Evolutionary conservation across 2,329 filamentous ascomycete species (phyloP).

Genomic region (Septoria linicola): DNA sequence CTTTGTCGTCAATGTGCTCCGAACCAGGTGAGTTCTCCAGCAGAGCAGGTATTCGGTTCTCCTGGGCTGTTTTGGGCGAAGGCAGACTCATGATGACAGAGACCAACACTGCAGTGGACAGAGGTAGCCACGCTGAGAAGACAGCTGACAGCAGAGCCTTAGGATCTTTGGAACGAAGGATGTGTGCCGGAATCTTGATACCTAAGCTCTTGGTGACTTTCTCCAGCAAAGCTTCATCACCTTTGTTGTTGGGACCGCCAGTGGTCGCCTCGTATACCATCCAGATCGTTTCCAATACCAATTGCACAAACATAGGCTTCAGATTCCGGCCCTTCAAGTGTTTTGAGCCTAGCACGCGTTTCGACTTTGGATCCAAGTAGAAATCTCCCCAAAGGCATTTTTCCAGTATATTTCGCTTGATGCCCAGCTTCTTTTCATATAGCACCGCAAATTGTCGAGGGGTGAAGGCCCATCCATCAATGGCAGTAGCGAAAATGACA

Average conservation of each 20-base stretch:
- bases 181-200: constrained; percentile 78
- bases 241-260: constrained; percentile 77
- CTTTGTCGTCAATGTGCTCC: constrained; percentile 63
- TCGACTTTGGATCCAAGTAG: constrained; percentile 95
- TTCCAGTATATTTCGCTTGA: constrained; percentile 83
- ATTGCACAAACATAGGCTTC: constrained; percentile 96
- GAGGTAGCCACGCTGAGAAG: constrained; percentile 84
- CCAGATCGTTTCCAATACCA: constrained; percentile 95
- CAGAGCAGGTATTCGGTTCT: constrained; percentile 73
- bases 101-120: constrained; percentile 88
- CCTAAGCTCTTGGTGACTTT: constrained; percentile 93
- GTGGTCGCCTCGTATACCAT: constrained; percentile 89
- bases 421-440: constrained; percentile 95
- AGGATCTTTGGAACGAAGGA: constrained; percentile 79
- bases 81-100: constrained; percentile 92
- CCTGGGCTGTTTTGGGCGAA: constrained; percentile 77
- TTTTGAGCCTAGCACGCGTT: constrained; percentile 84
- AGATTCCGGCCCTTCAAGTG: constrained; percentile 88
- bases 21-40: constrained; percentile 77
- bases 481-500: constrained; percentile 95
- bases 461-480: constrained; percentile 99
- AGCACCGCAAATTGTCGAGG: constrained; percentile 88
- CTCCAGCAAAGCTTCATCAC: constrained; percentile 77
- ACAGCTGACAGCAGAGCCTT: constrained; percentile 80
- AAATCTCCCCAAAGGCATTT: constrained; percentile 97